Evolutionary conservation across 371 early-diverging fungal genomes (phyloP).

Genomic region (Mucor saturninus): DNA sequence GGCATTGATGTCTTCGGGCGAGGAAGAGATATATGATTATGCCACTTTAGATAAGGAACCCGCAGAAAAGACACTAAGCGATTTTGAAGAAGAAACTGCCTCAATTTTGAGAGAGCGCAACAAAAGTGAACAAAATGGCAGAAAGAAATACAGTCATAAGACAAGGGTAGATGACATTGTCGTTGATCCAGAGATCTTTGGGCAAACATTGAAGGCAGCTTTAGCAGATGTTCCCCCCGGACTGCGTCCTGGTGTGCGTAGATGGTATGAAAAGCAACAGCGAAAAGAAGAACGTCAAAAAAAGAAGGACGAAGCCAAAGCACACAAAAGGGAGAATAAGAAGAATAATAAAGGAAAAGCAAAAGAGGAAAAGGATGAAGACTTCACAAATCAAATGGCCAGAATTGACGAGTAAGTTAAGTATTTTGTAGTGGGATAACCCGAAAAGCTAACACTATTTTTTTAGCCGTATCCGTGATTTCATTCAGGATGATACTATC

Average conservation of each 20-base stretch:
- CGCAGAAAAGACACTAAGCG: not conserved
- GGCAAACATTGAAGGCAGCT: slow-evolving; percentile 28
- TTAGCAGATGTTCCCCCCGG: slow-evolving; percentile 33
- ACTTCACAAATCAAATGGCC: slow-evolving; percentile 4
- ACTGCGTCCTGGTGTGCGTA: slow-evolving; percentile 25
- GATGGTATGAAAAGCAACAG: slow-evolving; percentile 37
- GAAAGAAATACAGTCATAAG: slow-evolving; percentile 15
- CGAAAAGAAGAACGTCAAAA: slow-evolving; percentile 12
- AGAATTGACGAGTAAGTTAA: slow-evolving; percentile 26
- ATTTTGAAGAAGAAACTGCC: slow-evolving; percentile 11
- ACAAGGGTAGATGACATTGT: slow-evolving; percentile 22
- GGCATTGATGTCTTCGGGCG: slow-evolving; percentile 4
- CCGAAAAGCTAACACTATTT: too few relatives aligned
- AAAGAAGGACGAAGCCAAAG: slow-evolving; percentile 25
- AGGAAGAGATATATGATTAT: slow-evolving; percentile 23
- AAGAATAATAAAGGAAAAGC: slow-evolving; percentile 22
- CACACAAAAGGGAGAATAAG: slow-evolving; percentile 22
- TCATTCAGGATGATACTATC: slow-evolving; percentile 43
- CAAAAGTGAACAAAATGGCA: slow-evolving; percentile 1
- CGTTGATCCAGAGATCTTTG: slow-evolving; percentile 28
- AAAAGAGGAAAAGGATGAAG: slow-evolving; percentile 18
- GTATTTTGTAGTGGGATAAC: too few relatives aligned
- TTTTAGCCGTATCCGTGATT: slow-evolving; percentile 42
- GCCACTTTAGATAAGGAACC: slow-evolving; percentile 2
- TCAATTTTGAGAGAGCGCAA: slow-evolving; percentile 3